Evolutionary conservation across 495 filamentous ascomycete genomes (phyloP), one percentile per base, ranked within the genome.

Genomic region (Podospora fimiseda): DNA sequence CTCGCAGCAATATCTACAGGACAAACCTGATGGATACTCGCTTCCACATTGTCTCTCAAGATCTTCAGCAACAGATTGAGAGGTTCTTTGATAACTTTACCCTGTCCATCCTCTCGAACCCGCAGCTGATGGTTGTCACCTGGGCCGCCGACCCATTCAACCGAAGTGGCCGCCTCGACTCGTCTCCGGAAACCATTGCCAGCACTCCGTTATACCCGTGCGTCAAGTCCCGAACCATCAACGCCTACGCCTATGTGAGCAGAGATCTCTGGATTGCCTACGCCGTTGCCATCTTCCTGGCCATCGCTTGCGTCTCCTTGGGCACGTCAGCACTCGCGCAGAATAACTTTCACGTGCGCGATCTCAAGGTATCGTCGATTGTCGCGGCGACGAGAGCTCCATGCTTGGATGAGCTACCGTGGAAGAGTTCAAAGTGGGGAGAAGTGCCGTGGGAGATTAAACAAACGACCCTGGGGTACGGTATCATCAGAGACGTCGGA

Each of bases 261-360:
- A 49, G 61, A 7, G 60, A 62, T 33, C 47, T 67, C 33, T 67
- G 64, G 64, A 52, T 63, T 23, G 61, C 59, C 11, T 67, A 67
- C 52, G n/a, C 57, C 0, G 19, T 57, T 9, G 59, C 59, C 21
- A 59, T 67, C 13, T 14, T 55, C 18, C 21, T 27, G 7, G 48
- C 57, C 20, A 2, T 58, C 9, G 30, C 55, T 14, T 45, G 55
- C 37, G 57, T 65, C 9, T 51, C 55, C 15, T 41, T 67, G n/a
- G 64, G 64, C 2, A 48, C 58, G 2, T 44, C 57, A 21, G 61
- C 64, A 13, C 42, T 67, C 9, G 41, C 50, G 20, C 55, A 62
- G 51, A 67, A 67, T 43, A 57, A 65, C 24, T 47, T 56, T 49
- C 59, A 58, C 30, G 55, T 59, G 13, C 52, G 64, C 21, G 55